Evolutionary conservation across 495 filamentous ascomycete genomes (phyloP), one percentile per base, ranked within the genome.

Genomic region (Bombardia bombarda): DNA sequence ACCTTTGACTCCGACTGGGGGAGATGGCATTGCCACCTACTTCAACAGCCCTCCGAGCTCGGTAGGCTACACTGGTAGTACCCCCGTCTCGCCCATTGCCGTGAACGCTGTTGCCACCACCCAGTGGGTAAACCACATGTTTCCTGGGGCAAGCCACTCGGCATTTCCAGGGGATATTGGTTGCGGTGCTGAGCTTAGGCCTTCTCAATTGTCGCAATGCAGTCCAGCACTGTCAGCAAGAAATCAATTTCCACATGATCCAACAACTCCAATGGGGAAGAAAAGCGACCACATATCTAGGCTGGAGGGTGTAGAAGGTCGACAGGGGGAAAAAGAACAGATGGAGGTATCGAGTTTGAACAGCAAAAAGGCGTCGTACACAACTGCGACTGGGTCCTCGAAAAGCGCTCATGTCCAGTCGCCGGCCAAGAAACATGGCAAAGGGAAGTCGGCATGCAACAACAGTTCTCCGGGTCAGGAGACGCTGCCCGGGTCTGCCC

Each of bases 101-200:
- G 14, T 23, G 17, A 9, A 21, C 10, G 10, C 41, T 53, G 1
- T 53, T 43, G 8, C 42, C 30, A 13, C 45, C 45, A 20, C 48
- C 34, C 13, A 38, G 50, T 3, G 55, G 59, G 24, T 61, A 40
- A 40, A 62, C 63, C 8, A 62, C 40, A 16, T n/a, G 25, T 53
- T 51, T 2, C 20, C 20, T 21, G 17, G 18, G 10, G 26, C 9
- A 7, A 28, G 13, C 26, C 26, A 13, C 26, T 28, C 13, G 26
- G 26, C 26, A 28, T 10, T 28, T 10, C 26, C 9, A 28, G 26
- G 26, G 13, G 26, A 28, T 8, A 28, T 13, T n/a, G n/a, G n/a
- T n/a, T n/a, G n/a, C n/a, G n/a, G n/a, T n/a, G n/a, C n/a, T n/a
- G n/a, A n/a, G n/a, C n/a, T n/a, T n/a, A n/a, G n/a, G n/a, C n/a